Base-by-base conservation (phyloP, 2,329 filamentous ascomycete genomes). In the Penicillium corylophilum region DNA sequence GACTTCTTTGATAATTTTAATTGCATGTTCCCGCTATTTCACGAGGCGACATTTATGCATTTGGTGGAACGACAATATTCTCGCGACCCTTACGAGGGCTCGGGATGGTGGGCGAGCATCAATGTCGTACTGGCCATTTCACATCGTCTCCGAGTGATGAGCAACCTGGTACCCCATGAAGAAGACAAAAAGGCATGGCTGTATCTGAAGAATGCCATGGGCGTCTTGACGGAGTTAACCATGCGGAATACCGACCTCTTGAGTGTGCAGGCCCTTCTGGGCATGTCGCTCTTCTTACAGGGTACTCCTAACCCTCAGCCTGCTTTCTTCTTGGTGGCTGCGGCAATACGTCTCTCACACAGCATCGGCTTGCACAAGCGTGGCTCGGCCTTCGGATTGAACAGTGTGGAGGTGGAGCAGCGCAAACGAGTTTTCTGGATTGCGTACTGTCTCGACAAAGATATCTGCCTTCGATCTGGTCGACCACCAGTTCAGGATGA, bases 1-100 rank as follows among this genome's bases (percentile, higher is more conserved):
- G 94, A 99, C 71, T 99, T 88, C 67, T 99, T 99, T 61, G 90
- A 95, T 66, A 96, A 96, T 74, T 97, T 99, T 80, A 99, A 99
- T 77, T 94, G 90, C 83, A 93, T 97, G 83, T 96, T 97, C 67
- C 94, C 94, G 5, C 79, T 99, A 4, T 99, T 96, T 66, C 94
- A 99, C 71, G 92, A 96, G 70, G 92, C 93, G 1, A 97, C 94
- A 0, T 99, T 99, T 68, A 97, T 97, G 90, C 92, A 96, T 67
- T 79, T 97, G 5, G 91, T 96, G 28, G 91, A 97, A 66, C 85
- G 88, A 61, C 93, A 97, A 69, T 99, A 97, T 72, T 95, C 91
- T 0, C 78, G 85, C 44, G 89, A 97, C 61, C 93, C 93, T 0
- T 97, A 96, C 61, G 87, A 95, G 68, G 92, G 93, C 24, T 95